Conservation (phyloP, 768 basidiomycete genomes). For the Gymnopilus dilepis region DNA sequence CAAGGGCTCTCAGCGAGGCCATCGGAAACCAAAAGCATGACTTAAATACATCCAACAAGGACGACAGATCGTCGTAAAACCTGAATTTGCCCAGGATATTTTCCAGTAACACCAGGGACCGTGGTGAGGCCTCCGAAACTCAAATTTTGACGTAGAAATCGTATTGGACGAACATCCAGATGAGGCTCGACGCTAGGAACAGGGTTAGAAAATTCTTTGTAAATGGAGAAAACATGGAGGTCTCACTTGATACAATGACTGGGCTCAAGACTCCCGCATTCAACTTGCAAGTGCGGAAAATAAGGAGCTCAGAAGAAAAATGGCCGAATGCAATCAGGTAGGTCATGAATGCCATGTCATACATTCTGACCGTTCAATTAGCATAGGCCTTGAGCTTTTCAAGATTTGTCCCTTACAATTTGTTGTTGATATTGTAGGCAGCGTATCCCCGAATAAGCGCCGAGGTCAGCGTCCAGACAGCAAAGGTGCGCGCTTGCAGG, state of each 20-base stretch:
- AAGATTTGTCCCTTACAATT: slow-evolving; percentile 59
- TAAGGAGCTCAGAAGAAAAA: slow-evolving; percentile 83
- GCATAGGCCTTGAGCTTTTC: slow-evolving; percentile 12
- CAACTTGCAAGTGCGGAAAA: slow-evolving; percentile 78
- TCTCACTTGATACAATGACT: slow-evolving; percentile 84
- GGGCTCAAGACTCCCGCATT: slow-evolving; percentile 69
- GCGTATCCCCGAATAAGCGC: slow-evolving; percentile 85
- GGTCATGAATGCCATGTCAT: slow-evolving; percentile 86
- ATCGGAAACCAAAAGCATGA: background rate
- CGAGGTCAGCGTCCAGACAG: slow-evolving; percentile 87
- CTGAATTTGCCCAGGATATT: background rate
- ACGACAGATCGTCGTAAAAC: background rate
- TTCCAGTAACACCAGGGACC: background rate
- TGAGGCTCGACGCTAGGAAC: slow-evolving; percentile 54
- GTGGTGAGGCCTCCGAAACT: background rate
- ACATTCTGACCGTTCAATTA: slow-evolving; percentile 60
- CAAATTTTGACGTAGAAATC: slow-evolving; percentile 68
- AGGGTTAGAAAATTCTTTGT: slow-evolving; percentile 1
- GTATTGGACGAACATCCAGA: slow-evolving; percentile 90
- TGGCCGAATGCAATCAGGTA: slow-evolving; percentile 92
- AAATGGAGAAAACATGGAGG: slow-evolving; percentile 19
- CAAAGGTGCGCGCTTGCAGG: slow-evolving; percentile 90
- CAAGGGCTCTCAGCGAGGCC: background rate
- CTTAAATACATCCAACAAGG: background rate
- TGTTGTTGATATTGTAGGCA: slow-evolving; percentile 86